phyloP scores from a whole-genome alignment of 805 yeast genomes.

The Metschnikowia reukaufii region DNA sequence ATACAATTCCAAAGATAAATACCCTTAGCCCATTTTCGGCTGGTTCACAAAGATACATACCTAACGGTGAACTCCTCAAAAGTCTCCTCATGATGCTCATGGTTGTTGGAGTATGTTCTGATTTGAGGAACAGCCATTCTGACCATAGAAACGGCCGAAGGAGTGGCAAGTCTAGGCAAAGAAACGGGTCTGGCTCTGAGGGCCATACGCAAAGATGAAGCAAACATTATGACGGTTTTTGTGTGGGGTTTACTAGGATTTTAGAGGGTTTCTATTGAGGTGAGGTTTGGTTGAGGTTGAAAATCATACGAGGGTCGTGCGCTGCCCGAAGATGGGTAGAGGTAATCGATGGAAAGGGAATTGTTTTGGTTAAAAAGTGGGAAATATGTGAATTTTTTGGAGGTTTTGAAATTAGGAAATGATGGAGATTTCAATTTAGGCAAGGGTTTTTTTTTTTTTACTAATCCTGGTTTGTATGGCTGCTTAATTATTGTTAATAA shows the following conservation, averaged over 20 bases:
- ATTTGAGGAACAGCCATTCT: constrained; percentile 29
- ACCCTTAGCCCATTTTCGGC: not conserved
- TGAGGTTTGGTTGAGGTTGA: constrained; percentile 3
- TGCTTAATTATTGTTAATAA: no score
- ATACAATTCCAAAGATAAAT: no score
- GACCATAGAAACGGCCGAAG: constrained; percentile 16
- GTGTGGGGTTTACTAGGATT: constrained; percentile 5
- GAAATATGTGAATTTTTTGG: no score
- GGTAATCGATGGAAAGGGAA: not conserved
- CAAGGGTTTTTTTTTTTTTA: no score
- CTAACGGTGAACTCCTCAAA: constrained; percentile 90
- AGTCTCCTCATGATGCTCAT: constrained; percentile 89
- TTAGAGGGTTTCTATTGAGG: not conserved
- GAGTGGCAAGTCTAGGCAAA: constrained; percentile 30
- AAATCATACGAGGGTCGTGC: constrained; percentile 19
- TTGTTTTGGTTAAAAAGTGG: not conserved
- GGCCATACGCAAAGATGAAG: constrained; percentile 44
- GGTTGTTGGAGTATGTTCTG: constrained; percentile 80
- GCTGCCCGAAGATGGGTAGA: constrained; percentile 10
- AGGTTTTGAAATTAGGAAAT: no score
- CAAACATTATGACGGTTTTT: constrained; percentile 27
- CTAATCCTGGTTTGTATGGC: no score
- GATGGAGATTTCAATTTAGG: no score
- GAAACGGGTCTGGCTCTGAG: constrained; percentile 36
- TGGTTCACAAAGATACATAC: constrained; percentile 36